Base-by-base conservation (phyloP, 192 early-diverging fungal species). In the Gaertneriomyces sp. region DNA sequence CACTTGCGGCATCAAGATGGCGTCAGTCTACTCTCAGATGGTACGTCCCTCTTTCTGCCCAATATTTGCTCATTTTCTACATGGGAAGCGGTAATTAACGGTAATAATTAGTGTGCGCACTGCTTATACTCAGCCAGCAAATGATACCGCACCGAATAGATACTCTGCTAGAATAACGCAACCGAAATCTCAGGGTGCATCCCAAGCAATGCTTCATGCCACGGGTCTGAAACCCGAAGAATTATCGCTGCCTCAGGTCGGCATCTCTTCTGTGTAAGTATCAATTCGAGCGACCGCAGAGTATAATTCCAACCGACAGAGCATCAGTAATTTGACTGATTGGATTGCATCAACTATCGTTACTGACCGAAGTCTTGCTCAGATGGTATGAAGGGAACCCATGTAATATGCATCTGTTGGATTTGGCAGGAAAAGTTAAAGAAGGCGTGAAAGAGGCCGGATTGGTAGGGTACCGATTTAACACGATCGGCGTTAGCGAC, bases 351-450 rank as follows among this genome's bases (percentile, higher is more conserved):
- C 53, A 33, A 45, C 12, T 20, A 10, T 17, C n/a, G n/a, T 12
- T 55, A 14, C 10, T 60, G 0, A 44, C 41, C 14, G n/a, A 14
- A 14, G 8, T 14, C 45, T 16, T 45, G 14, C 40, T 38, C 63
- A 88, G 87, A 12, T 94, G 95, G 93, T 97, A 93, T 71, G 97
- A 99, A 73, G 97, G 97, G 62, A 99, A 99, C 78, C 94, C 97
- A 8, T 99, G 97, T 83, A 99, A 99, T 78, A 99, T 99, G 97
- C 97, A 99, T 63, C 81, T 99, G 43, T 75, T 89, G 56, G 91
- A 96, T 68, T 82, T 99, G 12, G 81, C 95, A 7, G 81, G 52
- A 16, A 79, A 89, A 58, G 94, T 99, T 61, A 99, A 99, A 72
- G 84, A 92, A 66, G 95, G 95, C 64, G 95, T 99, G 41, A 68